Conservation (phyloP, 257 asterid species). For the Haberlea rhodopensis region DNA sequence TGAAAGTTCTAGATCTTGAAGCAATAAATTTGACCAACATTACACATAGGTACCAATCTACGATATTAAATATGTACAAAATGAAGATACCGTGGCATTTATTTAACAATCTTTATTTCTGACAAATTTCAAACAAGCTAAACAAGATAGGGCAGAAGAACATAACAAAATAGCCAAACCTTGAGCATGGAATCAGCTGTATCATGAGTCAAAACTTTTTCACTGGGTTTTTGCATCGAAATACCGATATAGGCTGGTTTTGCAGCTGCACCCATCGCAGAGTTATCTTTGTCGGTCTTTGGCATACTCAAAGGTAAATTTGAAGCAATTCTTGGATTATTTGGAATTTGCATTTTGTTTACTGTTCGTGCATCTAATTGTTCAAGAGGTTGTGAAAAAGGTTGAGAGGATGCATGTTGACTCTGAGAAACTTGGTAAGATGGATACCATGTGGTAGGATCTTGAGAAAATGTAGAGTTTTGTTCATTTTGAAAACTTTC, state of each 20-base stretch:
- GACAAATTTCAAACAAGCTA: constrained; percentile 19
- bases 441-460: constrained; percentile 43
- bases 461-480: constrained; percentile 50
- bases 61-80: constrained; percentile 7
- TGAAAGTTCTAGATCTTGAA: constrained; percentile 10
- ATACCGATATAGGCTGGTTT: constrained; percentile 84
- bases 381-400: constrained; percentile 51
- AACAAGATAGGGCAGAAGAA: constrained; percentile 16
- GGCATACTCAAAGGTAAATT: constrained; percentile 47
- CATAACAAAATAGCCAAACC: constrained; percentile 42
- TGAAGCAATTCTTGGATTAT: constrained; percentile 94
- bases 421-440: constrained; percentile 56
- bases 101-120: background rate
- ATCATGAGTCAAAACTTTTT: constrained; percentile 46
- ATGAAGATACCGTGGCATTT: constrained; percentile 18
- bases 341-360: constrained; percentile 83
- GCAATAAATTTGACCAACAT: background rate
- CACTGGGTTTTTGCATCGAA: constrained; percentile 55
- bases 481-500: constrained; percentile 55
- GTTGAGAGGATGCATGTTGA: constrained; percentile 62
- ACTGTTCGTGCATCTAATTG: constrained; percentile 54
- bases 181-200: constrained; percentile 62
- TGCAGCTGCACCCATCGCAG: constrained; percentile 37
- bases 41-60: background rate
- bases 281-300: constrained; percentile 61